These are phyloP conservation scores for Neospora caninum DNA, from an alignment of 169 alveolate species.

Conservation along the genomic window DNA sequence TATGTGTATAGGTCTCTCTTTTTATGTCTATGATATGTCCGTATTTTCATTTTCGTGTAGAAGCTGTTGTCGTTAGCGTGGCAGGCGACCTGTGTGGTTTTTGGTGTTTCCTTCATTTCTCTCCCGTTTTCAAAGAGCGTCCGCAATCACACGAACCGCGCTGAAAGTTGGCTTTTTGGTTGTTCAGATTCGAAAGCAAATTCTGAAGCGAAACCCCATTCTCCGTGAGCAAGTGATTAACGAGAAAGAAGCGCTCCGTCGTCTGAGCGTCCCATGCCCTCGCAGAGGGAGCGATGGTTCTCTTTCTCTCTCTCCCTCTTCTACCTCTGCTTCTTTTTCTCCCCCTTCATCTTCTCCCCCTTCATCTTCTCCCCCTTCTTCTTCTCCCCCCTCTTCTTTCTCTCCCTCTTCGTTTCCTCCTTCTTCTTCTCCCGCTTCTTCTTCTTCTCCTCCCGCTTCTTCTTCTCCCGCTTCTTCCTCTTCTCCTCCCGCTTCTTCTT, in stretches of 20 bases:
- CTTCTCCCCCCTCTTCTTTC: neutral
- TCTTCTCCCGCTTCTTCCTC: neutral
- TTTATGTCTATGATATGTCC: too few species aligned
- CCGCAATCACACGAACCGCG: neutral
- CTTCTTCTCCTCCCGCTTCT: neutral
- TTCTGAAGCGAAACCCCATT: neutral
- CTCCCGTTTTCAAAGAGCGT: neutral
- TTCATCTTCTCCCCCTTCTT: neutral
- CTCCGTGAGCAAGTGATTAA: conserved; percentile 5
- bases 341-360: neutral
- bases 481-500: neutral
- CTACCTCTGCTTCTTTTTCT: neutral
- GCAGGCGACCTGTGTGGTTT: neutral
- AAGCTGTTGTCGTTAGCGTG: neutral
- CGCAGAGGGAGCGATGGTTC: neutral
- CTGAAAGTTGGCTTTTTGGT: neutral
- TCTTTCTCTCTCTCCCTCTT: neutral
- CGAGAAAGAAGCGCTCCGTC: neutral
- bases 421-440: neutral
- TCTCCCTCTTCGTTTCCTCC: neutral
- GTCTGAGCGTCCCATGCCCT: neutral
- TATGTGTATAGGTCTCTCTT: too few species aligned
- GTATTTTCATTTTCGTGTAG: too few species aligned
- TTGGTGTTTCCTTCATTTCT: neutral
- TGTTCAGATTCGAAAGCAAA: conserved; percentile 4